Base-by-base conservation (phyloP, 1,284 basidiomycete genomes). In the Heimioporus punctisporus region DNA sequence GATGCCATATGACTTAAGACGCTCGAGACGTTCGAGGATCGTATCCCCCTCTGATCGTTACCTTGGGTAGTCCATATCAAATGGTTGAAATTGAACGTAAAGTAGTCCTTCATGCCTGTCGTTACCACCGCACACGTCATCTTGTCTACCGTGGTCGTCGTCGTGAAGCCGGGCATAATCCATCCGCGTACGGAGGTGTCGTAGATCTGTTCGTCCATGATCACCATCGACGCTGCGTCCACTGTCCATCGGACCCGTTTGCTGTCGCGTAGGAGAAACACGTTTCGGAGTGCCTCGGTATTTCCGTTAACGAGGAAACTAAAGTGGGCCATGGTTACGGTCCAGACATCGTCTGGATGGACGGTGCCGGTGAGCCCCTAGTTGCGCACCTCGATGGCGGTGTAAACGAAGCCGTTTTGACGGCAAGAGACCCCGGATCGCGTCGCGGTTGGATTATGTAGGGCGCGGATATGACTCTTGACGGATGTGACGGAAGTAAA, bases 301-400 rank as follows among this genome's bases (percentile, higher is more conserved):
- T 79, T 70, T 0, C 70, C 74, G 28, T 78, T 77, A 27, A 78
- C 72, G 52, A 74, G 81, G 63, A 76, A 68, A 52, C 68, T 73
- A 48, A 80, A 75, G 48, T 80, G 78, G 2, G 64, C 58, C 19
- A 80, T 56, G 55, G 80, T 79, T 6, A 74, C 69, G 25, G 77
- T 63, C 79, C 79, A 80, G 24, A 80, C 64, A 50, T 78, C 76
- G 48, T 78, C 76, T 0, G 78, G 77, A 7, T 76, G 70, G 28
- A 71, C 53, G 50, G 68, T 60, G 17, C 11, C 71, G 72, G 51
- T 78, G 77, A 4, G n/a, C n/a, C n/a, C n/a, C n/a, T 71, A 54
- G 34, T 68, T 72, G 59, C 77, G 77, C 5, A 76, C 76, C 45
- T 69, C 59, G 24, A 74, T 48, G 28, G 73, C 66, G 17, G 76